Evolutionary conservation across 352 stramenopile species (phyloP).

Genomic region (Pythium rishiriense): DNA sequence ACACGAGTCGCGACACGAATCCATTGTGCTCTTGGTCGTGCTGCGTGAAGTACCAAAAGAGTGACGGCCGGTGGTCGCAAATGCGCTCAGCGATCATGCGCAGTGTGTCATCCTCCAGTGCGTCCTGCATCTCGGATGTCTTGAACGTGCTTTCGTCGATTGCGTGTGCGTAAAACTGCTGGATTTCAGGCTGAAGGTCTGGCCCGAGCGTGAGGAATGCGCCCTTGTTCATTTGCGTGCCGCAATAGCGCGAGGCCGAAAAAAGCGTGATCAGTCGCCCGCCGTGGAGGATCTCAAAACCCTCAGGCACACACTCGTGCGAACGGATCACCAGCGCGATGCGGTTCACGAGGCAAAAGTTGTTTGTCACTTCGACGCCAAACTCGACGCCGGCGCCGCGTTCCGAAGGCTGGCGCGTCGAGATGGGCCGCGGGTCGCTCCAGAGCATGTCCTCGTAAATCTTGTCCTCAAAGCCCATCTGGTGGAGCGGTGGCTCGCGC

Average conservation of each 20-base stretch:
- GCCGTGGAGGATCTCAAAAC: slow-evolving; percentile 90
- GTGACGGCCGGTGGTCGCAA: slow-evolving; percentile 88
- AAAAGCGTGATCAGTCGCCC: slow-evolving; percentile 92
- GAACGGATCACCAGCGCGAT: slow-evolving; percentile 92
- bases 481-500: slow-evolving; percentile 88
- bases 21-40: slow-evolving; percentile 91
- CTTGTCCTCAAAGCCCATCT: slow-evolving; percentile 89
- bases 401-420: slow-evolving; percentile 73
- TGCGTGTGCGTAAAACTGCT: slow-evolving; percentile 93
- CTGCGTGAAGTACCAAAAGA: slow-evolving; percentile 95
- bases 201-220: slow-evolving; percentile 90
- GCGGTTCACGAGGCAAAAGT: slow-evolving; percentile 93
- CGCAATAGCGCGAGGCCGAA: slow-evolving; percentile 91
- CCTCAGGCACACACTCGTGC: slow-evolving; percentile 92
- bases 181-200: slow-evolving; percentile 91
- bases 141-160: slow-evolving; percentile 84
- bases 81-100: slow-evolving; percentile 94
- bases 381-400: slow-evolving; percentile 92
- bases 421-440: slow-evolving; percentile 88
- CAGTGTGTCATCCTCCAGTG: slow-evolving; percentile 88
- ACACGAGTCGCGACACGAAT: slow-evolving; percentile 82
- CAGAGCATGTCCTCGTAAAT: slow-evolving; percentile 94
- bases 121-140: slow-evolving; percentile 69
- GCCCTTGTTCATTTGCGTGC: slow-evolving; percentile 92
- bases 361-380: slow-evolving; percentile 91